These are phyloP conservation scores for Aspergillus carbonarius DNA, from an alignment of 2,329 filamentous ascomycete genomes.

Conservation along the genomic window DNA sequence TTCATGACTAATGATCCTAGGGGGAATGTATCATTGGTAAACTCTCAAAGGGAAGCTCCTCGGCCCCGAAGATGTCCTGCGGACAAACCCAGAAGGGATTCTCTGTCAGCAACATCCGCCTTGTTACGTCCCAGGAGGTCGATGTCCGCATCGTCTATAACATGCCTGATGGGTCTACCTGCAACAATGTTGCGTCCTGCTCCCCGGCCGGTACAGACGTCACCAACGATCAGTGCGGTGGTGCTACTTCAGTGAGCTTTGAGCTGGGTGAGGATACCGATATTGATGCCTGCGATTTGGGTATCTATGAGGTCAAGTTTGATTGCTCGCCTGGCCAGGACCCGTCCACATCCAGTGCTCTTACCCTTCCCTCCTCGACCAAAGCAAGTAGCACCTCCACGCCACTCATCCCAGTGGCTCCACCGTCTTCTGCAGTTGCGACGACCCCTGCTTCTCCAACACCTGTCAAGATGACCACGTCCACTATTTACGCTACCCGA, in stretches of 20 bases:
- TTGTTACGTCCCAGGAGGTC: conserved; percentile 72
- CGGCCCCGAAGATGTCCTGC: conserved; percentile 61
- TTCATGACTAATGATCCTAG: conserved; percentile 28
- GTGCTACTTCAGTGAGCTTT: conserved; percentile 78
- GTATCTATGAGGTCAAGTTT: conserved; percentile 42
- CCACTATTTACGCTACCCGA: conserved; percentile 40
- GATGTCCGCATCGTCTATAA: conserved; percentile 82
- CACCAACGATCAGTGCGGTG: conserved; percentile 87
- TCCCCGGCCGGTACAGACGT: conserved; percentile 66
- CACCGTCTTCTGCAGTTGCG: neutral
- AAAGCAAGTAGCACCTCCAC: neutral
- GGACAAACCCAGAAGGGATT: conserved; percentile 59
- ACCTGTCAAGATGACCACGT: conserved; percentile 33
- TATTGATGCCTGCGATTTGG: conserved; percentile 65
- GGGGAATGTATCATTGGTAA: conserved; percentile 63
- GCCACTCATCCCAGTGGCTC: neutral
- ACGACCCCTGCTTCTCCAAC: conserved; percentile 8
- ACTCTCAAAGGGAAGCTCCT: conserved; percentile 39
- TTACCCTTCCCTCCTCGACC: neutral
- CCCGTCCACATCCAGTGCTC: conserved; percentile 8
- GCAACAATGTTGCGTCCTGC: conserved; percentile 75
- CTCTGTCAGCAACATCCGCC: conserved; percentile 72
- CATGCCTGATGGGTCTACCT: conserved; percentile 78
- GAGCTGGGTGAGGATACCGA: conserved; percentile 57
- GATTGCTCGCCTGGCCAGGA: conserved; percentile 27